Evolutionary conservation across 192 early-diverging fungal species (phyloP), one percentile per base, ranked within the genome.

Genomic region (Backusella morwellensis): DNA sequence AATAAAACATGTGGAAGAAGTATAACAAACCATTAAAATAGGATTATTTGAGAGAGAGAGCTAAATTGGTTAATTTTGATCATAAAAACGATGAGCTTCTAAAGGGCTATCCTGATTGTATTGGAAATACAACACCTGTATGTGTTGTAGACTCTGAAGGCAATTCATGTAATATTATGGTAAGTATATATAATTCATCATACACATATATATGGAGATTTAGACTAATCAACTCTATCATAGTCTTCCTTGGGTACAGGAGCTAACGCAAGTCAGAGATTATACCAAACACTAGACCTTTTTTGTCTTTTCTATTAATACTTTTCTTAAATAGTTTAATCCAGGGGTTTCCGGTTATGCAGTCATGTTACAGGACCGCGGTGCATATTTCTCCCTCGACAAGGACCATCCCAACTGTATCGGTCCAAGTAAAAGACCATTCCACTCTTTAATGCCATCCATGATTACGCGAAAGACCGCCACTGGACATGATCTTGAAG

Each of bases 131-230:
- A 6, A 92, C 94, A 1, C 92, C 92, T 71, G 89, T 95, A 74
- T 86, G 86, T 7, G 91, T 92, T 2, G 89, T 91, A 1, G 94
- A 95, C 77, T 73, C 76, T 38, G 86, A 93, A 56, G 94, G 93
- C 41, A 94, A 94, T 76, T 92, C 93, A 9, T 94, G 93, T 82
- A 91, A 88, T 79, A 93, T 93, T 78, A 92, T 95, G 63, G 85
- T 83, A 83, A 82, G 75, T 80, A 73, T 0, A 35, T n/a, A 21
- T 12, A 77, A 80, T 26, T 35, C 3, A 26, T 11, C 26, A n/a
- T 6, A 44, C 6, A 44, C 1, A 50, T n/a, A 50, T 21, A 50
- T 50, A 7, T 21, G 19, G 3, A 14, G 0, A 44, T 44, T 14
- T 50, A n/a, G 6, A n/a, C 6, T 50, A 26, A 63, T 12, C 3